A percentile compares a stretch with the other conserved stretches of the same genome.
phyloP scores from a whole-genome alignment of 2,329 filamentous ascomycete species.

The Alternaria rosae region DNA sequence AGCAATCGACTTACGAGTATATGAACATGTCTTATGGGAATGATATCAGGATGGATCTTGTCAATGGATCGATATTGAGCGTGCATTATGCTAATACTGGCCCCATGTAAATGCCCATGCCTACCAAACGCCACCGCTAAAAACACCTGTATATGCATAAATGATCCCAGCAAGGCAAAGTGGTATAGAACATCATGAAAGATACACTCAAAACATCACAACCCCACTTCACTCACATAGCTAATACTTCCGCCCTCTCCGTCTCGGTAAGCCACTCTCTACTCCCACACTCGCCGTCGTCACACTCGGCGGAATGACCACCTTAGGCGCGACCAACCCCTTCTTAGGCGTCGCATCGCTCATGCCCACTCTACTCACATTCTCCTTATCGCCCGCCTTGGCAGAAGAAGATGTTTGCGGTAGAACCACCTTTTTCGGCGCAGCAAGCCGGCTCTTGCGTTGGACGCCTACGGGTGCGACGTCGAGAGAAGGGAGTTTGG shows the following conservation, averaged over 20 bases:
- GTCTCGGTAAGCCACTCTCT: conserved; percentile 42
- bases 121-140: not conserved
- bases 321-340: conserved; percentile 34
- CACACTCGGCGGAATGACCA: conserved; percentile 22
- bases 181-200: not conserved
- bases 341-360: conserved; percentile 40
- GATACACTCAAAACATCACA: not conserved
- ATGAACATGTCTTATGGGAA: no score
- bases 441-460: conserved; percentile 44
- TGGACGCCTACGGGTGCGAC: conserved; percentile 35
- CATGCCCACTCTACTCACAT: conserved; percentile 24
- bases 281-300: not conserved
- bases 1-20: not conserved
- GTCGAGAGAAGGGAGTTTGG: conserved; percentile 30
- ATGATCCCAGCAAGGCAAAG: not conserved
- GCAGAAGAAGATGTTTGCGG: conserved; percentile 25
- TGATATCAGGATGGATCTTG: no score
- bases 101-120: not conserved
- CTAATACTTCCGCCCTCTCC: conserved; percentile 35
- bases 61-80: no score
- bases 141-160: not conserved
- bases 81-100: no score
- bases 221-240: not conserved
- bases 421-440: conserved; percentile 45
- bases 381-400: conserved; percentile 35